Evolutionary conservation across 2,329 filamentous ascomycete genomes (phyloP).

Genomic region (Periconia sp.): DNA sequence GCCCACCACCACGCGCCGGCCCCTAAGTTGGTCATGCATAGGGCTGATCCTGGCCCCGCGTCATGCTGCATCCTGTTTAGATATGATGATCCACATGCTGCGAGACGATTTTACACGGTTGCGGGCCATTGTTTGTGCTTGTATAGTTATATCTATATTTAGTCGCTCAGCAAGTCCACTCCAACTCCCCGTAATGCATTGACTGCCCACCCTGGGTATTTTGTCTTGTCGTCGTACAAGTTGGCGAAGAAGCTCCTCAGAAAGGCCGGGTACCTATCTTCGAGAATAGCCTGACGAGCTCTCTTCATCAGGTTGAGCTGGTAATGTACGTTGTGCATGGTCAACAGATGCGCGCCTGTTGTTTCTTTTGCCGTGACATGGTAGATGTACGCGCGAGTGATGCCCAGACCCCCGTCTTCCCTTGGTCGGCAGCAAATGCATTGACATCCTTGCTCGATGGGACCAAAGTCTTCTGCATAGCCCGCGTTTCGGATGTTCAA

Average conservation of each 20-base stretch:
- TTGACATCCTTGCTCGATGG: slow-evolving; percentile 81
- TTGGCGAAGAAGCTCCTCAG: slow-evolving; percentile 77
- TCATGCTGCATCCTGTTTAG: no score
- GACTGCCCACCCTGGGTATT: slow-evolving; percentile 85
- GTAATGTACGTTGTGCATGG: slow-evolving; percentile 96
- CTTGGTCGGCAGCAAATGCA: slow-evolving; percentile 77
- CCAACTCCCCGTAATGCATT: slow-evolving; percentile 79
- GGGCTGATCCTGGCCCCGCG: no score
- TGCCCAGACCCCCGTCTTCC: slow-evolving; percentile 73
- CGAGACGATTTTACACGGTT: no score
- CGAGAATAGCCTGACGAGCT: slow-evolving; percentile 77
- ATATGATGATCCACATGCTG: no score
- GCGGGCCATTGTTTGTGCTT: no score
- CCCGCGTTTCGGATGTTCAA: slow-evolving; percentile 80
- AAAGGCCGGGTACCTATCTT: slow-evolving; percentile 80
- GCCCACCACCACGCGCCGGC: no score
- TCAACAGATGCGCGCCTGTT: slow-evolving; percentile 82
- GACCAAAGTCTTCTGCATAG: slow-evolving; percentile 80
- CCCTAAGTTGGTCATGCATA: no score
- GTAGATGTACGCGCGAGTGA: slow-evolving; percentile 88
- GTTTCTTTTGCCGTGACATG: slow-evolving; percentile 96
- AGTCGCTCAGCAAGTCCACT: slow-evolving; percentile 54
- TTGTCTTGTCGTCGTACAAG: slow-evolving; percentile 69
- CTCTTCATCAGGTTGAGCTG: slow-evolving; percentile 82
- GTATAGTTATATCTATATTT: no score